Evolutionary conservation across 1,139 yeast genomes (phyloP).

Genomic region (Kurtzmaniella quercitrusa): DNA sequence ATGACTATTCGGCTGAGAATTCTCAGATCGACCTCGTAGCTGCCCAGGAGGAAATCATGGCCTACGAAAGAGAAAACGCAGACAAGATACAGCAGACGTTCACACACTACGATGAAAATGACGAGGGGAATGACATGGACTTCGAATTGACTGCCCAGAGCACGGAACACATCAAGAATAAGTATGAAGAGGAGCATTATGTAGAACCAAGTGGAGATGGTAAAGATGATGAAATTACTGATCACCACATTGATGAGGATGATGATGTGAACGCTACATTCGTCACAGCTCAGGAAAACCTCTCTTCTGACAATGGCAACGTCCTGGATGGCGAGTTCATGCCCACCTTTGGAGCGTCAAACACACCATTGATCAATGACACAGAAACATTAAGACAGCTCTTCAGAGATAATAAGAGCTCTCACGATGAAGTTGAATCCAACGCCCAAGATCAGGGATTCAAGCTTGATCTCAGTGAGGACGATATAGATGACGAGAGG

Average conservation of each 20-base stretch:
- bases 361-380: conserved; percentile 30
- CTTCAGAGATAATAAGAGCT: conserved; percentile 45
- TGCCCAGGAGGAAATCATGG: conserved; percentile 19
- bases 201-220: conserved; percentile 3
- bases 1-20: conserved; percentile 9
- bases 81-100: conserved; percentile 22
- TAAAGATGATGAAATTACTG: conserved; percentile 7
- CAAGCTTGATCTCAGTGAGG: conserved; percentile 15
- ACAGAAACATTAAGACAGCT: conserved; percentile 62
- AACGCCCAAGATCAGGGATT: conserved; percentile 20
- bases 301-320: conserved; percentile 4
- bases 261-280: conserved; percentile 5
- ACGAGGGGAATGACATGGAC: conserved; percentile 29
- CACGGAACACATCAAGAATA: conserved; percentile 21
- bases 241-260: conserved; percentile 7
- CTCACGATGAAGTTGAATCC: conserved; percentile 19
- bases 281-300: neutral
- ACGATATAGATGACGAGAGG: conserved; percentile 30
- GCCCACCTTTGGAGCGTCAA: conserved; percentile 43
- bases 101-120: conserved; percentile 41
- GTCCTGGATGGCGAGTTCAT: conserved; percentile 42
- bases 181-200: conserved; percentile 25
- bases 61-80: conserved; percentile 16
- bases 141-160: conserved; percentile 23
- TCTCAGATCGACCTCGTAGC: conserved; percentile 19